Conservation (phyloP, 306 rosid species). For the Prinsepia uniflora region DNA sequence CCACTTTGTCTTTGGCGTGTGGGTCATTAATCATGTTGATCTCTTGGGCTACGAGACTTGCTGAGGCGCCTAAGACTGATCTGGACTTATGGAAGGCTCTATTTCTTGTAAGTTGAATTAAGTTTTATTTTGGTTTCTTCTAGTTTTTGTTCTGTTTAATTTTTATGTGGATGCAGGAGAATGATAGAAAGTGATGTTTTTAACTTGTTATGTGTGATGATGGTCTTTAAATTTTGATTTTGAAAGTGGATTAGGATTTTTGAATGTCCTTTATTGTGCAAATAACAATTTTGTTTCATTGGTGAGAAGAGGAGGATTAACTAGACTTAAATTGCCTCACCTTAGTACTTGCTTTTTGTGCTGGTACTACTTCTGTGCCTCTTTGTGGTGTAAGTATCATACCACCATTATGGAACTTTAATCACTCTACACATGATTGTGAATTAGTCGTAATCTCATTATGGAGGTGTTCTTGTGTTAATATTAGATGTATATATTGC, state of each 20-base stretch:
- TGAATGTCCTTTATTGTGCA: background rate
- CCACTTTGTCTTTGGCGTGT: slow-evolving; percentile 92
- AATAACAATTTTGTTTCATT: slow-evolving; percentile 39
- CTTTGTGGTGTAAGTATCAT: too few species aligned
- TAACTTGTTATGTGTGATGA: slow-evolving; percentile 20
- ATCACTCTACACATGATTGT: too few species aligned
- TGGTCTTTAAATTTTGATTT: slow-evolving; percentile 6
- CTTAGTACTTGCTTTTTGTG: background rate
- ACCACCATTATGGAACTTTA: too few species aligned
- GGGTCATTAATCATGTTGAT: slow-evolving; percentile 93
- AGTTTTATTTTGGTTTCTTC: slow-evolving; percentile 19
- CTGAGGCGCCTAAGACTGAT: slow-evolving; percentile 90
- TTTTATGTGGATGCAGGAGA: slow-evolving; percentile 20
- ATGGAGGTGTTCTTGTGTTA: too few species aligned
- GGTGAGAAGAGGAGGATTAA: background rate
- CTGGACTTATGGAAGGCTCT: slow-evolving; percentile 87
- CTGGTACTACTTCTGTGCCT: too few species aligned
- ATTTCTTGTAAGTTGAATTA: slow-evolving; percentile 62
- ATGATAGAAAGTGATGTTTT: slow-evolving; percentile 31
- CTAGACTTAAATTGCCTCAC: background rate
- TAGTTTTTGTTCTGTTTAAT: too few species aligned
- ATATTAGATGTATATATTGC: too few species aligned
- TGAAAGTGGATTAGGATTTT: background rate
- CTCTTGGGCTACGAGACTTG: slow-evolving; percentile 87
- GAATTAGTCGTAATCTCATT: too few species aligned